Evolutionary conservation across 1,284 basidiomycete species (phyloP).

Genomic region (Boletellus deceptivus): DNA sequence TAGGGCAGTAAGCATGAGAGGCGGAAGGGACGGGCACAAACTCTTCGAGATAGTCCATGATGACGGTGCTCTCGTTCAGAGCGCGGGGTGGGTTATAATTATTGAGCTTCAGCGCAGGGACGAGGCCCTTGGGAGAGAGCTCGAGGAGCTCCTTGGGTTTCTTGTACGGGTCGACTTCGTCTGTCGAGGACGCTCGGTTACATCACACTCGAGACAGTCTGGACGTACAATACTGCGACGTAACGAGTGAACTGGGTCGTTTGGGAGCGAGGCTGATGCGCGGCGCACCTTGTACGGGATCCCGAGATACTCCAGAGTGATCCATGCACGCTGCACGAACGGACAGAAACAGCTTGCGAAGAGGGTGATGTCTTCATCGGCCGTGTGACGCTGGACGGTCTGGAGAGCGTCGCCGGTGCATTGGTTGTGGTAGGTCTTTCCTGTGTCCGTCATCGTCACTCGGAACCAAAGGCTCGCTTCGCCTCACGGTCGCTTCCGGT

Average conservation of each 20-base stretch:
- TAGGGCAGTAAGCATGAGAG: not conserved
- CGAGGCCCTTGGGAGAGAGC: constrained; percentile 76
- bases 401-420: constrained; percentile 41
- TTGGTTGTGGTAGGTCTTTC: constrained; percentile 29
- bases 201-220: not conserved
- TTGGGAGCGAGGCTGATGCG: not conserved
- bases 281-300: constrained; percentile 36
- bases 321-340: constrained; percentile 47
- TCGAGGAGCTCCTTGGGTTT: constrained; percentile 77
- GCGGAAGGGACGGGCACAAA: constrained; percentile 34
- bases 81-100: constrained; percentile 50
- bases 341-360: constrained; percentile 46
- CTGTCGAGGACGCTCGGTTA: constrained; percentile 32
- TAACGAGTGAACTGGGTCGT: not conserved
- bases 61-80: constrained; percentile 69
- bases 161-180: constrained; percentile 80
- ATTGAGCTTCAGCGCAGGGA: constrained; percentile 66
- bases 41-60: constrained; percentile 75
- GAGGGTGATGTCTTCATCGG: constrained; percentile 33
- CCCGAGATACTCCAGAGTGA: constrained; percentile 38
- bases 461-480: too few relatives aligned
- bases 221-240: constrained; percentile 39
- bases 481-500: not conserved
- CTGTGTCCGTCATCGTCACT: constrained; percentile 24
- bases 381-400: constrained; percentile 32